These are phyloP conservation scores for Pseudogymnoascus sp. DNA, from an alignment of 2,329 filamentous ascomycete genomes.

Conservation along the genomic window DNA sequence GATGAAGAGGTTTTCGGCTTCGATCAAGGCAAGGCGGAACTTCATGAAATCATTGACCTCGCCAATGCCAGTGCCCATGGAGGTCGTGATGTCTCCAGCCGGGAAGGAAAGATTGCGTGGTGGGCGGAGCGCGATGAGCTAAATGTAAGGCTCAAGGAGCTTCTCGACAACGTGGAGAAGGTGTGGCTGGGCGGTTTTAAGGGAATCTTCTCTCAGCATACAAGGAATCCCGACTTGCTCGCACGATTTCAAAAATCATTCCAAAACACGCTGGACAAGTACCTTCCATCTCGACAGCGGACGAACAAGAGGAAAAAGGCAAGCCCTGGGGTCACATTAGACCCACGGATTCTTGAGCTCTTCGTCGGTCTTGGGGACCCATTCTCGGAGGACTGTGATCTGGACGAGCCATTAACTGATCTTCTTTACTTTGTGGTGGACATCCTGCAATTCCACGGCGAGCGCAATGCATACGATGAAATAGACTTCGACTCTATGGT, in stretches of 20 bases:
- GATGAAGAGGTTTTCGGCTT: constrained; percentile 80
- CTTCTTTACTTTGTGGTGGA: constrained; percentile 94
- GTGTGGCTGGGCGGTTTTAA: constrained; percentile 94
- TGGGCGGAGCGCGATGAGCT: constrained; percentile 79
- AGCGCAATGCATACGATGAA: constrained; percentile 94
- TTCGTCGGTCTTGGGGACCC: constrained; percentile 80
- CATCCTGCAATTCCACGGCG: constrained; percentile 91
- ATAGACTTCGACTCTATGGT: constrained; percentile 92
- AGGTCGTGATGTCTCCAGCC: constrained; percentile 61
- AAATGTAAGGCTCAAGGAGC: constrained; percentile 66
- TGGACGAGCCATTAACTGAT: constrained; percentile 86
- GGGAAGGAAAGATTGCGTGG: constrained; percentile 74
- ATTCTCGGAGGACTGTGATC: constrained; percentile 56
- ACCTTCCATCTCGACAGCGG: constrained; percentile 74
- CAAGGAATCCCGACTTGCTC: constrained; percentile 54
- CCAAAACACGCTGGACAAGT: constrained; percentile 68
- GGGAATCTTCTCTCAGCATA: constrained; percentile 78
- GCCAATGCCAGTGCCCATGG: constrained; percentile 80
- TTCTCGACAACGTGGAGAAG: constrained; percentile 79
- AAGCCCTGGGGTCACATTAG: constrained; percentile 39
- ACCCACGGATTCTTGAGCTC: constrained; percentile 68
- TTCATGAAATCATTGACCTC: constrained; percentile 71
- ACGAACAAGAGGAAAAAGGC: constrained; percentile 46
- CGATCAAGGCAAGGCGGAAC: constrained; percentile 66
- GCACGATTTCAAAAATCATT: constrained; percentile 71